These are phyloP conservation scores for Trifolium fragiferum DNA, from an alignment of 306 rosid species.

Conservation along the genomic window DNA sequence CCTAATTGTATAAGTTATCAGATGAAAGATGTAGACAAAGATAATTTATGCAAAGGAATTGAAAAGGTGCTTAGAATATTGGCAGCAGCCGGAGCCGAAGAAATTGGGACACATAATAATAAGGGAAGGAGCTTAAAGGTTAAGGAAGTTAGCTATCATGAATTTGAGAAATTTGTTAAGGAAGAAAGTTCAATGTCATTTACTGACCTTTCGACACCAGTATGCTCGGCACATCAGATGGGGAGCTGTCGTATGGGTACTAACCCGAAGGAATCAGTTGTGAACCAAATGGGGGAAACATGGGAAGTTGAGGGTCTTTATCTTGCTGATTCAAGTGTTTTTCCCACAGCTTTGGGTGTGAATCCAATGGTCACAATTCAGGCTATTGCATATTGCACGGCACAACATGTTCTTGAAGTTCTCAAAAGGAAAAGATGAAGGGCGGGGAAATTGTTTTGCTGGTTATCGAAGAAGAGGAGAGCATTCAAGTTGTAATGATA, in stretches of 20 bases:
- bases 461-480: not conserved
- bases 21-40: slow-evolving; percentile 52
- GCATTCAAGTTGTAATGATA: not conserved
- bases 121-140: slow-evolving; percentile 62
- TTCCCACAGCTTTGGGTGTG: slow-evolving; percentile 85
- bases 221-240: slow-evolving; percentile 88
- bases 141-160: slow-evolving; percentile 54
- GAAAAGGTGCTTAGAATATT: slow-evolving; percentile 73
- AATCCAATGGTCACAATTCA: slow-evolving; percentile 88
- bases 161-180: slow-evolving; percentile 71
- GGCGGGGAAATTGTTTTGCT: not conserved
- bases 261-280: slow-evolving; percentile 57
- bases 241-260: slow-evolving; percentile 85
- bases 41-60: slow-evolving; percentile 58
- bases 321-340: slow-evolving; percentile 77
- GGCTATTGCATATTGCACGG: slow-evolving; percentile 83
- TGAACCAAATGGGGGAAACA: slow-evolving; percentile 75
- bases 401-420: slow-evolving; percentile 68
- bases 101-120: slow-evolving; percentile 77
- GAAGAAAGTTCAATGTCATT: slow-evolving; percentile 67
- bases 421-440: slow-evolving; percentile 54
- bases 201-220: slow-evolving; percentile 50
- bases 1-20: slow-evolving; percentile 49
- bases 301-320: slow-evolving; percentile 82
- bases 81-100: slow-evolving; percentile 89